These are phyloP conservation scores for Trichoderma erinaceum DNA, from an alignment of 495 filamentous ascomycete genomes.

Conservation along the genomic window DNA sequence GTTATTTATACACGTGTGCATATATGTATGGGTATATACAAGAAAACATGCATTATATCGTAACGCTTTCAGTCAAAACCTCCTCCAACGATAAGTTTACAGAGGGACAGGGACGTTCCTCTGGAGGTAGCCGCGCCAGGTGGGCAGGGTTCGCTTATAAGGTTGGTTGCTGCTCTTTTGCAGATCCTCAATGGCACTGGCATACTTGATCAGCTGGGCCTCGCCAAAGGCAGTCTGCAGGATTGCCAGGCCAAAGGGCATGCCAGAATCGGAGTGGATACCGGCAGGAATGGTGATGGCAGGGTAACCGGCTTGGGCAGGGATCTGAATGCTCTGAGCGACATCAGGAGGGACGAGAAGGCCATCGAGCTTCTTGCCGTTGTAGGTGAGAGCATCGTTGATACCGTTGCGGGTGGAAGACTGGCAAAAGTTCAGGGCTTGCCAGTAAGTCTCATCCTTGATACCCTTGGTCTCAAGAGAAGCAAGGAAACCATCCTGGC, in stretches of 20 bases:
- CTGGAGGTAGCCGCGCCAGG: constrained; percentile 21
- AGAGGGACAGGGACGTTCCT: constrained; percentile 22
- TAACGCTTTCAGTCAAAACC: not conserved
- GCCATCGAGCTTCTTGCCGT: constrained; percentile 46
- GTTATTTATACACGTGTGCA: not conserved
- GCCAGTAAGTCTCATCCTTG: constrained; percentile 59
- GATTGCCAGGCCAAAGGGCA: constrained; percentile 65
- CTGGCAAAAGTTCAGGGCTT: constrained; percentile 57
- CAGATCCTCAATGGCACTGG: constrained; percentile 61
- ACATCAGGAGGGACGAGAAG: constrained; percentile 63
- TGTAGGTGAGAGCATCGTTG: constrained; percentile 54
- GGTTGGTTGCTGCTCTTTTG: constrained; percentile 17
- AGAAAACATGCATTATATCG: not conserved
- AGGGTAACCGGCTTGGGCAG: constrained; percentile 59
- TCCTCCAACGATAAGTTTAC: not conserved
- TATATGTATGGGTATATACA: constrained; percentile 6
- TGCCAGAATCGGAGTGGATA: constrained; percentile 46
- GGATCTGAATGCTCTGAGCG: constrained; percentile 52
- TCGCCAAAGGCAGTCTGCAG: constrained; percentile 63
- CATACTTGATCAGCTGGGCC: constrained; percentile 53
- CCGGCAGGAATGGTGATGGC: constrained; percentile 63
- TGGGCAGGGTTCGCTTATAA: constrained; percentile 22
- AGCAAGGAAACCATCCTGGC: constrained; percentile 63
- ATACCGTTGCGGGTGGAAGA: constrained; percentile 56
- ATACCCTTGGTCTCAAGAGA: constrained; percentile 53